These are phyloP conservation scores for Saturnispora hagleri DNA, from an alignment of 805 yeast species.

Conservation along the genomic window DNA sequence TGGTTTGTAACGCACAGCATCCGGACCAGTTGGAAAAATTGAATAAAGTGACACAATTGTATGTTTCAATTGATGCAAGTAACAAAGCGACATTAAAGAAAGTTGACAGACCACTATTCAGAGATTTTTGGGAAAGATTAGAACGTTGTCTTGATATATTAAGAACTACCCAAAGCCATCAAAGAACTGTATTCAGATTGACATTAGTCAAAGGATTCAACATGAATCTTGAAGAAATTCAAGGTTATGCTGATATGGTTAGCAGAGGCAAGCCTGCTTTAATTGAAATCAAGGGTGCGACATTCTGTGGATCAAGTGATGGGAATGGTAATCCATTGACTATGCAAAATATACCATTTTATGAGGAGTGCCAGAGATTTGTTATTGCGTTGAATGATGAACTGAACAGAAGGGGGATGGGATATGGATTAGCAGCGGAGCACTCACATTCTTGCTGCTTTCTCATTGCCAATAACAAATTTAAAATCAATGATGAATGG, in stretches of 20 bases:
- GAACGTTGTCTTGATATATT: conserved; percentile 72
- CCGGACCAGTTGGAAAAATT: conserved; percentile 70
- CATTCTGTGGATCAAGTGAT: conserved; percentile 83
- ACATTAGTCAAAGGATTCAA: conserved; percentile 91
- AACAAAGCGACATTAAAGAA: conserved; percentile 68
- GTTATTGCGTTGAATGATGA: conserved; percentile 56
- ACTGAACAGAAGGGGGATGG: conserved; percentile 54
- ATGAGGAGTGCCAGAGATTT: conserved; percentile 77
- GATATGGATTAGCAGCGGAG: conserved; percentile 83
- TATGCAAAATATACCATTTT: conserved; percentile 92
- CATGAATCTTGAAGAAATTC: conserved; percentile 63
- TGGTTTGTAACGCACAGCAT: conserved; percentile 94
- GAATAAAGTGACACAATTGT: conserved; percentile 77
- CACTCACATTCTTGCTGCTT: conserved; percentile 95
- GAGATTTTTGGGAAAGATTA: conserved; percentile 90
- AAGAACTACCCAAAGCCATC: conserved; percentile 63
- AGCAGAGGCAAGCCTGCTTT: conserved; percentile 75
- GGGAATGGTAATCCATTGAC: conserved; percentile 84
- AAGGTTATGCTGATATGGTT: conserved; percentile 81
- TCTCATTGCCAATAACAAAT: conserved; percentile 66
- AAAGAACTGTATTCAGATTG: conserved; percentile 83
- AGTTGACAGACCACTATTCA: conserved; percentile 80
- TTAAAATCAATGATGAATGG: conserved; percentile 68
- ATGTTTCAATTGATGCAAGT: conserved; percentile 93
- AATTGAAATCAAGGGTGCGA: conserved; percentile 90